Conservation (phyloP, 208 protist species). For the Leishmania aethiopica region DNA sequence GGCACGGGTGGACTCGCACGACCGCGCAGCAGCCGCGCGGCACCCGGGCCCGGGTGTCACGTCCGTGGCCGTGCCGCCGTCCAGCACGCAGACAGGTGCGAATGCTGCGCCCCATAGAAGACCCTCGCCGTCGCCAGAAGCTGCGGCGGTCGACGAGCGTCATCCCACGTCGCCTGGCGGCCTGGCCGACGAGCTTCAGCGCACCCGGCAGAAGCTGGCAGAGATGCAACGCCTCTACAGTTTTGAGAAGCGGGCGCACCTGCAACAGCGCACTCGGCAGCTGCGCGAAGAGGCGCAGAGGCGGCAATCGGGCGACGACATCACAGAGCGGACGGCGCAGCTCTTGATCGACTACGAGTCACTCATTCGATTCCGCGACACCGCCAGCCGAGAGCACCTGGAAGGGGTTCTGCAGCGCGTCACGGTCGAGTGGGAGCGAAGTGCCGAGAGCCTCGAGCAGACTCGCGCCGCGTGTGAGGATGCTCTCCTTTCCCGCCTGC, state of each 20-base stretch:
- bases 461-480: constrained; percentile 16
- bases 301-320: constrained; percentile 12
- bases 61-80: background rate
- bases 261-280: constrained; percentile 31
- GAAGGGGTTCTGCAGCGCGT: constrained; percentile 20
- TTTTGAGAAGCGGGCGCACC: constrained; percentile 28
- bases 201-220: constrained; percentile 20
- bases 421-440: constrained; percentile 22
- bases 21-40: background rate
- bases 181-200: constrained; percentile 21
- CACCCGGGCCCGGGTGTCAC: background rate
- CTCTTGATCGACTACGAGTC: constrained; percentile 29
- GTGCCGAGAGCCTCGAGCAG: constrained; percentile 16
- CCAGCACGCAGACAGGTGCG: background rate
- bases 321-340: constrained; percentile 20
- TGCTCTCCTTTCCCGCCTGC: constrained; percentile 5
- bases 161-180: background rate
- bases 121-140: background rate
- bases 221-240: constrained; percentile 29
- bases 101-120: background rate
- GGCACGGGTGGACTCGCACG: background rate
- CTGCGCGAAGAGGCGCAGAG: constrained; percentile 25
- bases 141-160: background rate
- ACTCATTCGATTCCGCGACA: constrained; percentile 19
- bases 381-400: constrained; percentile 18